Evolutionary conservation across 352 stramenopile genomes (phyloP), one percentile per base, ranked within the genome.

Genomic region (Globisporangium solare): DNA sequence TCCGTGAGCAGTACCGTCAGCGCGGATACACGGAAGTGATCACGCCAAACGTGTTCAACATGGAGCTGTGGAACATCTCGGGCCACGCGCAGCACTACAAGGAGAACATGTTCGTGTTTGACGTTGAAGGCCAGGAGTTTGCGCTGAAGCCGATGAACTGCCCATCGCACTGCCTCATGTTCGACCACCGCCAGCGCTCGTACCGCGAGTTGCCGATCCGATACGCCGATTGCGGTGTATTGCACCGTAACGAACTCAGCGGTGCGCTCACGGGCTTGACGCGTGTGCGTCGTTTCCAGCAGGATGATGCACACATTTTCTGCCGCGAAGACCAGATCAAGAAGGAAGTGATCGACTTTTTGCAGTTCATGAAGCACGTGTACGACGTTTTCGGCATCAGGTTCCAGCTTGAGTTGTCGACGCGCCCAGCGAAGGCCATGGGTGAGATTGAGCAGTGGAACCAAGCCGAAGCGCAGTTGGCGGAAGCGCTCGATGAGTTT

Each of bases 101-200:
- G 24, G 88, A 98, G 43, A 91, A 98, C 59, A 99, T 99, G 97
- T 99, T 92, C 42, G 80, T 93, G 79, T 73, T 94, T 61, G 62
- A 46, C 55, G 73, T 6, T 10, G 91, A 97, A 51, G 78, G 79
- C 35, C 89, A 99, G 47, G 65, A 96, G 46, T 99, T 98, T 70
- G 96, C 97, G 53, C 88, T 99, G 60, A 99, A 98, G 68, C 97
- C 97, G 21, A 99, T 99, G 97, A 99, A 99, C 77, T 99, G 97
- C 59, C 97, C 97, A 0, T 97, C 97, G 51, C 96, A 99, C 71
- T 99, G 95, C 66, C 72, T 99, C 20, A 85, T 99, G 56, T 99
- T 97, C 48, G 93, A 99, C 72, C 76, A 84, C 13, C 83, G 81
- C 45, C 83, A 97, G 56, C 93, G 96, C 55, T 98, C 92, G 32